Evolutionary conservation across 805 yeast genomes (phyloP), one percentile per base, ranked within the genome.

Genomic region (Ogataea trehaloabstinens): DNA sequence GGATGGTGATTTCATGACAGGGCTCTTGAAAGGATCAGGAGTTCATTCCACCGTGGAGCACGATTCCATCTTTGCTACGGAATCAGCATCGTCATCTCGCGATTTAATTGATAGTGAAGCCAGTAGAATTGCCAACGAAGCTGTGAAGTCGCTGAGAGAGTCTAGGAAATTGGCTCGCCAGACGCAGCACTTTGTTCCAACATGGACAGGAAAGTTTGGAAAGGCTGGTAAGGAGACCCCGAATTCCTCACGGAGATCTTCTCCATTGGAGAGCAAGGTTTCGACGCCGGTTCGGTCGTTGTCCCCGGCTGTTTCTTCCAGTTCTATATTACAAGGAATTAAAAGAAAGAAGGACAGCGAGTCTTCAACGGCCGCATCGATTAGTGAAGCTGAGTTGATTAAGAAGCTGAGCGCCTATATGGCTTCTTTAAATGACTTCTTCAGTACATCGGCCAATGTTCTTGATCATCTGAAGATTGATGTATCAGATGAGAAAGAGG

Each of bases 131-230:
- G 82, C 85, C 1, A 62, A 66, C 27, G 82, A 79, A 40, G 93
- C 95, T 0, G 75, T 74, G 4, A 68, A 68, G 34, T 82, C 81
- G 0, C 59, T 85, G 40, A 68, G 75, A 38, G 74, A 75, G 42
- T 86, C 96, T 0, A 63, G 89, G 28, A 68, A 64, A 33, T 56
- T 64, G 17, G 70, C 89, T 0, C 57, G 71, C 22, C 53, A 51
- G 28, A 61, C 73, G 2, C 59, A 58, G 19, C 68, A 90, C 21
- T 95, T 95, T 4, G 80, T 84, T 0, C 98, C 97, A 0, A 91
- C 99, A 0, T 93, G 97, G 95, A 91, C 99, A 0, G 99, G 99
- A 0, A 77, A 76, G 49, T 87, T 82, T 68, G 99, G 99, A 0
- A 60, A 66, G 15, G 96, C 96, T 0, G 96, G 96, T 1, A 74